Evolutionary conservation across 2,329 filamentous ascomycete species (phyloP), one percentile per base, ranked within the genome.

Genomic region (Fusarium sp.): DNA sequence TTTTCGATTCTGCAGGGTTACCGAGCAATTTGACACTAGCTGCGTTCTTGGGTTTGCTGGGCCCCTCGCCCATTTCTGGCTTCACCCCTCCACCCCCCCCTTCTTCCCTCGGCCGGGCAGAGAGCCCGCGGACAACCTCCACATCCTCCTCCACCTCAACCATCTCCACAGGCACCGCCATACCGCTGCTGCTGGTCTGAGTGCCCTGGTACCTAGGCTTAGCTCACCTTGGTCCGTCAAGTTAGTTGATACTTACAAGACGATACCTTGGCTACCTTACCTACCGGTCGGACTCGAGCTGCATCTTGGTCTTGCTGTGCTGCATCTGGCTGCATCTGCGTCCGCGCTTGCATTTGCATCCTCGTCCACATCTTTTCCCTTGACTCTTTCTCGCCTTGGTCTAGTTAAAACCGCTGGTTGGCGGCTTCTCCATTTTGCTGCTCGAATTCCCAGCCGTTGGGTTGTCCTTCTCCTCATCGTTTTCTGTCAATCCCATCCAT

Each of bases 401-500:
- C 64, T 69, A 62, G 67, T 64, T 75, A 69, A 74, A 57, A 67
- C 65, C 18, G 48, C 48, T 52, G 48, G 64, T 58, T 65, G 65
- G 68, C 64, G 60, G 66, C 43, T 71, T 62, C 65, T 71, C 64
- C 68, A 69, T 64, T 64, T 57, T 52, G 63, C 64, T 76, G 54
- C 67, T 74, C 24, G 48, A 64, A 67, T 66, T 69, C 45, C 64
- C 43, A 48, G 52, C 35, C 70, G 68, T 68, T 76, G 73, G 63
- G 24, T 64, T 59, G 61, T 41, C 61, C 56, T 67, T 59, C 62
- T 71, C 69, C 63, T 56, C 68, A 67, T 74, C 64, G 69, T 76
- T 76, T 67, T 67, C 68, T 77, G 76, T 79, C 74, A 73, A 72
- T 73, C 70, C 73, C 76, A 75, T 78, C 59, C 62, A 62, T 74